Evolutionary conservation across 164 flowering plant species (phyloP), one percentile per base, ranked within the genome.

Genomic region (Tinospora cordifolia): DNA sequence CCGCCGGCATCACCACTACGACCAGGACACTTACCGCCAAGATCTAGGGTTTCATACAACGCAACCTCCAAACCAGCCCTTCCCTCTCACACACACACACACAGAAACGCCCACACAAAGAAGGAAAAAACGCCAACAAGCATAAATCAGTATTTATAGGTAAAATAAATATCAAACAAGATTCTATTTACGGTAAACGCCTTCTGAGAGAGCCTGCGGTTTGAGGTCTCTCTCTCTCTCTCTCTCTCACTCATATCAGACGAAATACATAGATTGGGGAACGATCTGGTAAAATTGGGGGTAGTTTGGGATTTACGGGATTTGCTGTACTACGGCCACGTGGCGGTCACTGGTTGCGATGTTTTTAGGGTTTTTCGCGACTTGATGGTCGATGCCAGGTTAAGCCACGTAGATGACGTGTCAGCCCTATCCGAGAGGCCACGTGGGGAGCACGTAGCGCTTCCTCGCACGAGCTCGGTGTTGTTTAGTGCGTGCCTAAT

Each of bases 351-450:
- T 24, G 68, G 77, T 70, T 69, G 22, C 47, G 51, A 8, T 5
- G 11, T 14, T 54, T 59, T 70, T 36, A 54, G 69, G 74, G 65
- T 44, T 64, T 64, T 71, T 72, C 26, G 17, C 66, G 39, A 27
- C 21, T 51, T 11, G 71, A 22, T 54, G 60, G 8, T 58, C 49
- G 65, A 46, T 58, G 49, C 40, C 27, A n/a, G 0, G 49, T 0
- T 8, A 15, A 11, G 71, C 15, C 75, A 75, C 70, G 68, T 68
- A 36, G 46, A 15, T 65, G 77, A 74, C 72, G 79, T 72, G 72
- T 68, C 57, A 69, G 66, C 15, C 78, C 75, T 68, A 75, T 77
- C 79, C 74, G 24, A 38, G 41, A 22, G 46, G 67, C 27, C 47
- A 27, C 24, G 63, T 68, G 60, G 62, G 36, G 36, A 58, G 46